phyloP scores from a whole-genome alignment of 139 green algal species.

The Chlamydomonas applanata region DNA sequence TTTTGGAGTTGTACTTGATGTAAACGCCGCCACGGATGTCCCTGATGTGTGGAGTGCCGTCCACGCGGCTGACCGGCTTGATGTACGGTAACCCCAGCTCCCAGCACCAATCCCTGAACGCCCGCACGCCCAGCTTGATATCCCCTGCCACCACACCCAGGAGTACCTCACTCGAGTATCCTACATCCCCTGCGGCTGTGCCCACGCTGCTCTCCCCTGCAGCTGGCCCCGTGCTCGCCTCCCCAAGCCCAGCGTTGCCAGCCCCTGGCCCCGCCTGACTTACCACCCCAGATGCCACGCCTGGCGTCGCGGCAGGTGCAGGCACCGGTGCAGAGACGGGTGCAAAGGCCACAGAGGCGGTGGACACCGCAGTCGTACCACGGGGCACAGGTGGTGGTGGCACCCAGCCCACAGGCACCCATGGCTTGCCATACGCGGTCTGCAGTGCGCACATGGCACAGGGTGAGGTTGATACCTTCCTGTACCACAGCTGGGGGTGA shows the following conservation, averaged over 20 bases:
- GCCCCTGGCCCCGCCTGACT: too few species aligned
- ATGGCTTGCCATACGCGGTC: neutral
- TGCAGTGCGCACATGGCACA: neutral
- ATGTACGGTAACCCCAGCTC: conserved; percentile 46
- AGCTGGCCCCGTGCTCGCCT: too few species aligned
- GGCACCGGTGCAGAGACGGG: too few species aligned
- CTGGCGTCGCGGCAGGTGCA: neutral
- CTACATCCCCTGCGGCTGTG: too few species aligned
- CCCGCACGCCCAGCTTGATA: conserved; percentile 49
- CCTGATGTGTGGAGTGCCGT: neutral
- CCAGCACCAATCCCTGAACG: conserved; percentile 61
- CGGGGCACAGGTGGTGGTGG: neutral
- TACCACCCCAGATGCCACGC: too few species aligned
- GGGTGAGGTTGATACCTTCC: too few species aligned
- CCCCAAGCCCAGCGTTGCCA: too few species aligned
- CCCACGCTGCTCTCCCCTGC: neutral
- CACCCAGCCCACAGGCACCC: neutral
- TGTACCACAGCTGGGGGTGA: too few species aligned
- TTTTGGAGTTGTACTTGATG: conserved; percentile 66
- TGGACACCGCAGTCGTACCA: neutral
- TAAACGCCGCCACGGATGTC: conserved; percentile 51
- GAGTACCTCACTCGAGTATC: conserved; percentile 48
- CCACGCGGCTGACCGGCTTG: conserved; percentile 21
- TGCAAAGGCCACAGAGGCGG: too few species aligned
- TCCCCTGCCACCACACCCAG: conserved; percentile 65